phyloP scores from a whole-genome alignment of 352 stramenopile species.

The Pythium rishiriense region DNA sequence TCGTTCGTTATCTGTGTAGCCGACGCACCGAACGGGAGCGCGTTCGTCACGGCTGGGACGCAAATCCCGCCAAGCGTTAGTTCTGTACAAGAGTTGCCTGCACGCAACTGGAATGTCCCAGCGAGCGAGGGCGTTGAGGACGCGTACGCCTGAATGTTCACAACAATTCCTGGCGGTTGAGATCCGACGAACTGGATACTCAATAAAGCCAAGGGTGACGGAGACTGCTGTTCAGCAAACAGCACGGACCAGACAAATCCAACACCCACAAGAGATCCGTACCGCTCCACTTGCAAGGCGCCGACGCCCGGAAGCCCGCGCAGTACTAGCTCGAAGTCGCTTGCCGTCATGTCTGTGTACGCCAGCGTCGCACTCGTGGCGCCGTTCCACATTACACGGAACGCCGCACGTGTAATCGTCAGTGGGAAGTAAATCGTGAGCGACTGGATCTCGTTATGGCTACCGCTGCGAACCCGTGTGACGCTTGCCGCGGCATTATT shows the following conservation, averaged over 20 bases:
- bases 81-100: slow-evolving; percentile 55
- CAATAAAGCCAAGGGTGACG: slow-evolving; percentile 21
- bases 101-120: slow-evolving; percentile 63
- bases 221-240: slow-evolving; percentile 29
- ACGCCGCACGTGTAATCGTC: slow-evolving; percentile 20
- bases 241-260: slow-evolving; percentile 49
- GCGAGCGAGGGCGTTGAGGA: slow-evolving; percentile 31
- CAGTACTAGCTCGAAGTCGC: slow-evolving; percentile 33
- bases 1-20: slow-evolving; percentile 50
- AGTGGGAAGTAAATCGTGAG: slow-evolving; percentile 42
- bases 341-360: slow-evolving; percentile 34
- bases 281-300: slow-evolving; percentile 37
- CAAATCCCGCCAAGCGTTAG: slow-evolving; percentile 53
- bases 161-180: slow-evolving; percentile 30
- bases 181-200: slow-evolving; percentile 31
- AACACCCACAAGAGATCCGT: slow-evolving; percentile 32
- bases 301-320: slow-evolving; percentile 37
- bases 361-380: slow-evolving; percentile 21
- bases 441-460: slow-evolving; percentile 40
- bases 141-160: slow-evolving; percentile 26
- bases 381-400: slow-evolving; percentile 46
- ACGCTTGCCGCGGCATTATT: slow-evolving; percentile 25
- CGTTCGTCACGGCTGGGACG: slow-evolving; percentile 37
- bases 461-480: slow-evolving; percentile 12
- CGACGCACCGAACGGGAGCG: slow-evolving; percentile 45